Evolutionary conservation across 1,139 yeast species (phyloP).

Genomic region (Candida dubliniensis): DNA sequence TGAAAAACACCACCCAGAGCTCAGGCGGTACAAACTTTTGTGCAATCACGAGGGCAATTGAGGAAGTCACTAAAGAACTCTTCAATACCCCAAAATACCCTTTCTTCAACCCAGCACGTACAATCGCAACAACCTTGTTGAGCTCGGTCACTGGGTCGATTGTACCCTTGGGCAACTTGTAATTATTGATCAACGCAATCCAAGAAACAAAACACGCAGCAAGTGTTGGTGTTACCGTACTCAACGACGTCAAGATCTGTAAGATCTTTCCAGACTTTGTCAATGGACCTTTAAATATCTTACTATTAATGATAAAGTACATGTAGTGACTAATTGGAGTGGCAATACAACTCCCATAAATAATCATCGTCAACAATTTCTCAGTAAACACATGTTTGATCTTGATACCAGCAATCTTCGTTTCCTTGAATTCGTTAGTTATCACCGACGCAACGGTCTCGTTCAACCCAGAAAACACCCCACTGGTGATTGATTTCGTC

Average conservation of each 20-base stretch:
- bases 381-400: conserved; percentile 42
- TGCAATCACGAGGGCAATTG: conserved; percentile 65
- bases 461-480: conserved; percentile 54
- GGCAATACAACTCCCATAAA: conserved; percentile 67
- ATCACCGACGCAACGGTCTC: conserved; percentile 57
- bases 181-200: conserved; percentile 48
- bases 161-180: conserved; percentile 18
- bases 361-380: conserved; percentile 63
- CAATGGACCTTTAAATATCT: conserved; percentile 42
- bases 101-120: conserved; percentile 42
- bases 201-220: conserved; percentile 58
- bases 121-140: conserved; percentile 18
- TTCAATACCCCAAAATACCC: conserved; percentile 59
- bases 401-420: conserved; percentile 14
- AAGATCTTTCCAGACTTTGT: conserved; percentile 41
- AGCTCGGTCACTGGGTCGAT: conserved; percentile 20
- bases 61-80: conserved; percentile 65
- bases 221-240: conserved; percentile 64
- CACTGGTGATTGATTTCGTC: conserved; percentile 63
- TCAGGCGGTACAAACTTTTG: conserved; percentile 71
- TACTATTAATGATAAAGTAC: conserved; percentile 46
- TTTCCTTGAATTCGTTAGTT: conserved; percentile 44
- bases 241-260: conserved; percentile 62
- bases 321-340: conserved; percentile 76
- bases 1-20: conserved; percentile 84